Conservation (phyloP, 208 protist genomes). For the Phytomonas francai region DNA sequence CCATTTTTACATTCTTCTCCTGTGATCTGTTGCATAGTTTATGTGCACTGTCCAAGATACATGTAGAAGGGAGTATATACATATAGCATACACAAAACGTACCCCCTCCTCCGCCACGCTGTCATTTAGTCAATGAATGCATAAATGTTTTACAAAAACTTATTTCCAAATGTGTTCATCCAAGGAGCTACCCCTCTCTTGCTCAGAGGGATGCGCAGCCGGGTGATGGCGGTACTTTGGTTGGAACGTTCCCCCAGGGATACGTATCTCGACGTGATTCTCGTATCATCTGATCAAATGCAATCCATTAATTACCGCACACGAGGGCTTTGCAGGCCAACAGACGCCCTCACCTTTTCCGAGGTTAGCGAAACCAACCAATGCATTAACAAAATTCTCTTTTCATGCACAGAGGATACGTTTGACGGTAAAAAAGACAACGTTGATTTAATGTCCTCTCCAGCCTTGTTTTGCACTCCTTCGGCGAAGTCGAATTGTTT, state of each 20-base stretch:
- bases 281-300: conserved; percentile 45
- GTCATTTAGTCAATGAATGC: no score
- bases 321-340: conserved; percentile 36
- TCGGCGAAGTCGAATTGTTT: not conserved
- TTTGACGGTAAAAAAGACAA: no score
- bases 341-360: conserved; percentile 79
- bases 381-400: conserved; percentile 40
- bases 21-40: no score
- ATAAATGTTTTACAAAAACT: no score
- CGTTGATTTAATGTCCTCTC: no score
- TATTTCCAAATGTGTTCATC: not conserved
- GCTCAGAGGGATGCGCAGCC: no score
- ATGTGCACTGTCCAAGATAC: no score
- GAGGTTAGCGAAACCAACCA: conserved; percentile 8
- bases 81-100: no score
- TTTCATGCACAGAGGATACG: conserved; percentile 5
- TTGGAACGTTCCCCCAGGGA: conserved; percentile 34
- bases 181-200: not conserved
- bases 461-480: no score
- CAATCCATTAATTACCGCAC: conserved; percentile 31
- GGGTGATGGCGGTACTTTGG: not conserved
- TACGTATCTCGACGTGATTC: conserved; percentile 35
- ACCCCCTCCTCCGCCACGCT: no score
- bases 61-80: no score
- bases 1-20: no score